These are phyloP conservation scores for Populus alba DNA, from an alignment of 345 rosid species.

Conservation along the genomic window DNA sequence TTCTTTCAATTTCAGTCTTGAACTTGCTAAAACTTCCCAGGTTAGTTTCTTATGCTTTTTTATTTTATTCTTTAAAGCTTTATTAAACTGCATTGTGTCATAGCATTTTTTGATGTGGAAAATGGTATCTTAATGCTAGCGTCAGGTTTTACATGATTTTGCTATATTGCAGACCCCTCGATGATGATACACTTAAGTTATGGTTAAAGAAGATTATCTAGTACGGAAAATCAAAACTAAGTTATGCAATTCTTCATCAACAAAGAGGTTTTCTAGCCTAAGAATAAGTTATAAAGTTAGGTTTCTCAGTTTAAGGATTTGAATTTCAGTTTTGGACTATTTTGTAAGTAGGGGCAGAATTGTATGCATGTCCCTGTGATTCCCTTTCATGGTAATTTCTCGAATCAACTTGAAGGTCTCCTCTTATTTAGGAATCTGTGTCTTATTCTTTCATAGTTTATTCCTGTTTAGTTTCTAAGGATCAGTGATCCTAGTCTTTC, in stretches of 20 bases:
- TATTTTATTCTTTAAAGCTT: background rate
- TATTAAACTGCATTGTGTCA: conserved; percentile 2
- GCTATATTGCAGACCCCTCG: background rate
- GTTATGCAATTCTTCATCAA: background rate
- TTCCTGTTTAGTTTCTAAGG: background rate
- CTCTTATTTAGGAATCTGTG: background rate
- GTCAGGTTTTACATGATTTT: background rate
- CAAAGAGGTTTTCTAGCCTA: background rate
- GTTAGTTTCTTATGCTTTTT: conserved; percentile 30
- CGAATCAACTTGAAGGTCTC: background rate
- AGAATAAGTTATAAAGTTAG: background rate
- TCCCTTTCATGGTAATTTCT: background rate
- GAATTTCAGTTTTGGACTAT: background rate
- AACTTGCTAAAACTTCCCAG: conserved; percentile 76
- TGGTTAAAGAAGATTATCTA: background rate
- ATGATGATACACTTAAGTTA: background rate
- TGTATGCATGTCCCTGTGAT: background rate
- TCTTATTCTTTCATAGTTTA: background rate
- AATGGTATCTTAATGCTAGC: background rate
- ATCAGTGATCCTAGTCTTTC: background rate
- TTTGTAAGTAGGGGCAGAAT: background rate
- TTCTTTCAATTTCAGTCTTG: conserved; percentile 81
- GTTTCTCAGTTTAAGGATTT: background rate
- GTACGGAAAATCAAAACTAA: background rate
- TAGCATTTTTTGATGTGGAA: background rate